phyloP scores from a whole-genome alignment of 78 protist genomes.

The Polysphondylium violaceum region DNA sequence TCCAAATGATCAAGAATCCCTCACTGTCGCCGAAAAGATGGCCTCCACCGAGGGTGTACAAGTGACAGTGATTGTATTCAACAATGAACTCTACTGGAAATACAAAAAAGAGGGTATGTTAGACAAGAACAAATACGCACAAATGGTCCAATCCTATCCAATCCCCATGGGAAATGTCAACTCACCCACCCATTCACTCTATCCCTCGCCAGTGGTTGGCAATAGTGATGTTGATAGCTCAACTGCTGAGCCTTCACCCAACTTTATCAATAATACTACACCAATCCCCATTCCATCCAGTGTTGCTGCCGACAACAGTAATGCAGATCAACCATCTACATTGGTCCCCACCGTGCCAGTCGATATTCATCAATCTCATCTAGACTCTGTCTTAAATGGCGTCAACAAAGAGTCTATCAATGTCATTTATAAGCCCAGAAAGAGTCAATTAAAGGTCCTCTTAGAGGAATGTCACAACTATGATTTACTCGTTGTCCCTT shows the following conservation, averaged over 20 bases:
- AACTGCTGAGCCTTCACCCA: background rate
- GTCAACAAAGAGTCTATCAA: slow-evolving; percentile 3
- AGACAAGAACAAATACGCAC: too few species aligned
- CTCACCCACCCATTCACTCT: too few species aligned
- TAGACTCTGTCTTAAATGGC: slow-evolving; percentile 27
- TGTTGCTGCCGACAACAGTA: background rate
- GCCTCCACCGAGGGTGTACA: slow-evolving; percentile 16
- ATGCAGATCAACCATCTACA: slow-evolving; percentile 1
- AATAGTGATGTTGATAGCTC: background rate
- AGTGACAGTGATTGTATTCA: slow-evolving; percentile 39
- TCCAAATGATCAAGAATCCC: slow-evolving; percentile 36
- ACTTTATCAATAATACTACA: background rate
- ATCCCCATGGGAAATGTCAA: too few species aligned
- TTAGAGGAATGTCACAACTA: slow-evolving; percentile 25
- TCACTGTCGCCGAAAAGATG: slow-evolving; percentile 23
- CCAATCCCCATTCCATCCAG: background rate
- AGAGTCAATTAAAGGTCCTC: slow-evolving; percentile 5
- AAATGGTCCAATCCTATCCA: too few species aligned
- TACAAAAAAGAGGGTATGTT: slow-evolving; percentile 32
- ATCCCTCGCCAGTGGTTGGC: too few species aligned
- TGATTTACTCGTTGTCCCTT: slow-evolving; percentile 51
- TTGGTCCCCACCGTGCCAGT: background rate
- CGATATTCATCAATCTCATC: slow-evolving; percentile 26
- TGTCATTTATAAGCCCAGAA: slow-evolving; percentile 54
- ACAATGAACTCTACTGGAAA: slow-evolving; percentile 50